These are phyloP conservation scores for Salix caprea DNA, from an alignment of 345 rosid genomes.

Conservation along the genomic window DNA sequence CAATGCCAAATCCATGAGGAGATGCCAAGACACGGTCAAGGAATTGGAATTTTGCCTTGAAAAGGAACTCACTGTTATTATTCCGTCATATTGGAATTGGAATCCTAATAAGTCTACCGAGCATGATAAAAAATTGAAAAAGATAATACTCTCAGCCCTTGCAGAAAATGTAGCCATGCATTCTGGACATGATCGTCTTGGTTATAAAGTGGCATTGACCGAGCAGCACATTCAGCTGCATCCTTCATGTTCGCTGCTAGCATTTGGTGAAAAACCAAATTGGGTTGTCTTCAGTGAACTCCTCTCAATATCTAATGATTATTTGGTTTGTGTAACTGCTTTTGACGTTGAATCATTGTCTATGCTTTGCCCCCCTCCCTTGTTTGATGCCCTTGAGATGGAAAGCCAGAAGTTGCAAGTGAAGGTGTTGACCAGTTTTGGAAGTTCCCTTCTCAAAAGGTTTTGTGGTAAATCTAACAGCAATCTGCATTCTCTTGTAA, in stretches of 20 bases:
- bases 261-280: constrained; percentile 67
- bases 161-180: constrained; percentile 86
- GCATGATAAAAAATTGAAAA: constrained; percentile 48
- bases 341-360: constrained; percentile 60
- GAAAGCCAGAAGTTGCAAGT: constrained; percentile 51
- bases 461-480: constrained; percentile 69
- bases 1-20: constrained; percentile 87
- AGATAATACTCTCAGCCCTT: constrained; percentile 63
- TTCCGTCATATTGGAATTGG: constrained; percentile 70
- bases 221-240: constrained; percentile 72
- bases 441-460: constrained; percentile 50
- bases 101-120: constrained; percentile 40
- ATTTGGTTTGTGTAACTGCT: constrained; percentile 84
- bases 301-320: constrained; percentile 48
- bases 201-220: constrained; percentile 77
- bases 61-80: constrained; percentile 53
- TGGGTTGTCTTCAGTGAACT: constrained; percentile 93
- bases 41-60: constrained; percentile 66
- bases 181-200: constrained; percentile 75
- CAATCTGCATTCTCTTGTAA: constrained; percentile 50
- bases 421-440: constrained; percentile 54
- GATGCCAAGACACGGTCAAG: constrained; percentile 70
- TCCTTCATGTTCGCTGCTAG: constrained; percentile 78
- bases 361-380: constrained; percentile 53
- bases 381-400: constrained; percentile 51